Evolutionary conservation across 768 basidiomycete genomes (phyloP).

Genomic region (Collybia sordida): DNA sequence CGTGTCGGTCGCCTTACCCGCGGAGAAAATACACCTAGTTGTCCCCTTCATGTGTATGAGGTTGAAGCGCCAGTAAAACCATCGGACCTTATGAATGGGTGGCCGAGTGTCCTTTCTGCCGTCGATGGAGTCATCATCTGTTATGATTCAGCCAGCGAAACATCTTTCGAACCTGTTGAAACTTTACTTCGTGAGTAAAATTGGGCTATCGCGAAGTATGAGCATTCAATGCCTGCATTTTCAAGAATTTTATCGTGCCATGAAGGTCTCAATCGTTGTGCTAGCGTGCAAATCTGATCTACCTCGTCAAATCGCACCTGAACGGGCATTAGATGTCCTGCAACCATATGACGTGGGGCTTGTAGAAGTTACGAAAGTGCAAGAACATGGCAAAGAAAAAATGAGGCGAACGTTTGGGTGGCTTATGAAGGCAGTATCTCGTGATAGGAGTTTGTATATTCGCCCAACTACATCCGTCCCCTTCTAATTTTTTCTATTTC

Average conservation of each 20-base stretch:
- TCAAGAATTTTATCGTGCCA: constrained; percentile 56
- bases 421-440: constrained; percentile 65
- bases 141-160: constrained; percentile 68
- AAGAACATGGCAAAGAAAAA: constrained; percentile 63
- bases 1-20: constrained; percentile 30
- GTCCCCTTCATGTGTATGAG: constrained; percentile 53
- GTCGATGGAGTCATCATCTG: constrained; percentile 85
- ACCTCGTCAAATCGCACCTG: constrained; percentile 55
- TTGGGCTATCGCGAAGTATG: neutral
- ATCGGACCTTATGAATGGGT: constrained; percentile 8
- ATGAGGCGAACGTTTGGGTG: constrained; percentile 75
- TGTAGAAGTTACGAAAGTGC: constrained; percentile 64
- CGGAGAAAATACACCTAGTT: constrained; percentile 38
- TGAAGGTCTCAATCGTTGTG: constrained; percentile 67
- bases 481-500: neutral
- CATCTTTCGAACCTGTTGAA: constrained; percentile 67
- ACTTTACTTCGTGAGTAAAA: constrained; percentile 65
- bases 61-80: constrained; percentile 39
- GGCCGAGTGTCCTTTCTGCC: constrained; percentile 55
- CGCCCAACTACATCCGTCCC: neutral
- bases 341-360: constrained; percentile 72
- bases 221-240: constrained; percentile 7
- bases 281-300: constrained; percentile 89
- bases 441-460: constrained; percentile 41
- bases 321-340: constrained; percentile 47